Percentiles rank a stretch among this genome's conserved stretches.
phyloP scores from a whole-genome alignment of 768 basidiomycete species.

The Sutorius australiensis region DNA sequence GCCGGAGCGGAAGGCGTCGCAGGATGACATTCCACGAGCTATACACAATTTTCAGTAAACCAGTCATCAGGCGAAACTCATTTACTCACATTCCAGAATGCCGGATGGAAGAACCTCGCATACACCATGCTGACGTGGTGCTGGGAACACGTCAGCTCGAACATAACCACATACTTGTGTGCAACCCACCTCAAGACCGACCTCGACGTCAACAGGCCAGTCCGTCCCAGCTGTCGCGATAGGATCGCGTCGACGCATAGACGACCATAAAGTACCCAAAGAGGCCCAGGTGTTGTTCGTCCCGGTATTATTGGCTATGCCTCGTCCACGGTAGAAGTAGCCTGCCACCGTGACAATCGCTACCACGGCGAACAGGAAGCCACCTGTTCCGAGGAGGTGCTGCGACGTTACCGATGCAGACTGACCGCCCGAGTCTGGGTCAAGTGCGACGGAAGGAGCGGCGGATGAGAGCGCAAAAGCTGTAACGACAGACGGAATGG shows the following conservation, averaged over 20 bases:
- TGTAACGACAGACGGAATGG: conserved; percentile 13
- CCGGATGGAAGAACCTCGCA: conserved; percentile 21
- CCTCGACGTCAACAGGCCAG: conserved; percentile 9
- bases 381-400: conserved; percentile 9
- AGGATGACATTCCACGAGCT: conserved; percentile 8
- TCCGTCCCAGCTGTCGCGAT: background rate
- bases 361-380: conserved; percentile 12
- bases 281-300: conserved; percentile 5
- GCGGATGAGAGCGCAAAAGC: background rate
- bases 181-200: conserved; percentile 6
- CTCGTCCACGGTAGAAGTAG: conserved; percentile 16
- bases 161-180: background rate
- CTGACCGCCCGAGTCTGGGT: background rate
- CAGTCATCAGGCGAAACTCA: background rate
- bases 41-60: background rate
- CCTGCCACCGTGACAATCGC: conserved; percentile 11
- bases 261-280: conserved; percentile 5
- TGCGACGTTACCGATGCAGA: background rate
- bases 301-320: background rate
- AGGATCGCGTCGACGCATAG: conserved; percentile 1
- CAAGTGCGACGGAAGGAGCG: conserved; percentile 2
- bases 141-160: background rate
- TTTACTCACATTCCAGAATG: conserved; percentile 16
- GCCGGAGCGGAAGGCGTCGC: conserved; percentile 12
- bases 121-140: conserved; percentile 21